phyloP scores from a whole-genome alignment of 306 rosid species.

The Psophocarpus tetragonolobus region DNA sequence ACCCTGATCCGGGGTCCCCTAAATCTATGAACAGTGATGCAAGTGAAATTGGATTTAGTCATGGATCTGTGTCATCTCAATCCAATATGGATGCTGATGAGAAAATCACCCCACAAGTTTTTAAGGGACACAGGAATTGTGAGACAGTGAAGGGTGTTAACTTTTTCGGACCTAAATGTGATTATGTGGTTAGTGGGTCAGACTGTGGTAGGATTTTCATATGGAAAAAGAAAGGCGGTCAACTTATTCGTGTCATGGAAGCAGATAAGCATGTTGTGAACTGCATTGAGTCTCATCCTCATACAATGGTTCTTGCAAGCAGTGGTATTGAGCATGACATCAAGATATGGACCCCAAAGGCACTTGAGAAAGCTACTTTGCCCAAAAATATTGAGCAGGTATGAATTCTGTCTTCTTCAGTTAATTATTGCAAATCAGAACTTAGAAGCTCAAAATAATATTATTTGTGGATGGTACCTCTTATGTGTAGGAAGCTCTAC shows the following conservation, averaged over 20 bases:
- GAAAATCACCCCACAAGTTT: slow-evolving; percentile 63
- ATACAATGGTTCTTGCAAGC: slow-evolving; percentile 87
- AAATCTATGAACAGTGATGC: slow-evolving; percentile 51
- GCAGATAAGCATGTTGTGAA: slow-evolving; percentile 83
- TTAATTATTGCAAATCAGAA: slow-evolving; percentile 24
- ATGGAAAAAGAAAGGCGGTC: slow-evolving; percentile 86
- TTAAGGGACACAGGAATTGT: slow-evolving; percentile 79
- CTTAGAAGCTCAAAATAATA: slow-evolving; percentile 17
- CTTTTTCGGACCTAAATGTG: slow-evolving; percentile 88
- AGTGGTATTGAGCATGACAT: slow-evolving; percentile 86
- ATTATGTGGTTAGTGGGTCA: slow-evolving; percentile 94
- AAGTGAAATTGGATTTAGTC: slow-evolving; percentile 57
- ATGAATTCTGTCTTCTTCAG: slow-evolving; percentile 34
- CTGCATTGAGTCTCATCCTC: slow-evolving; percentile 94
- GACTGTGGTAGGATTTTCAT: slow-evolving; percentile 96
- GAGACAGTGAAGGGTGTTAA: slow-evolving; percentile 92
- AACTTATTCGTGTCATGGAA: slow-evolving; percentile 92
- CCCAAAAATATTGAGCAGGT: slow-evolving; percentile 81
- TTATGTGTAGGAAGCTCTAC: slow-evolving; percentile 21
- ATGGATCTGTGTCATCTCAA: slow-evolving; percentile 39
- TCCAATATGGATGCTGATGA: slow-evolving; percentile 49
- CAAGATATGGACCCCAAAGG: slow-evolving; percentile 94
- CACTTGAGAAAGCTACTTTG: slow-evolving; percentile 71
- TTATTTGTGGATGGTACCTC: slow-evolving; percentile 18
- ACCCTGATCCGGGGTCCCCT: slow-evolving; percentile 53